Percentiles rank a stretch among this genome's conserved stretches.
These are phyloP conservation scores for Myxozyma monticola DNA, from an alignment of 805 yeast species.

Conservation along the genomic window DNA sequence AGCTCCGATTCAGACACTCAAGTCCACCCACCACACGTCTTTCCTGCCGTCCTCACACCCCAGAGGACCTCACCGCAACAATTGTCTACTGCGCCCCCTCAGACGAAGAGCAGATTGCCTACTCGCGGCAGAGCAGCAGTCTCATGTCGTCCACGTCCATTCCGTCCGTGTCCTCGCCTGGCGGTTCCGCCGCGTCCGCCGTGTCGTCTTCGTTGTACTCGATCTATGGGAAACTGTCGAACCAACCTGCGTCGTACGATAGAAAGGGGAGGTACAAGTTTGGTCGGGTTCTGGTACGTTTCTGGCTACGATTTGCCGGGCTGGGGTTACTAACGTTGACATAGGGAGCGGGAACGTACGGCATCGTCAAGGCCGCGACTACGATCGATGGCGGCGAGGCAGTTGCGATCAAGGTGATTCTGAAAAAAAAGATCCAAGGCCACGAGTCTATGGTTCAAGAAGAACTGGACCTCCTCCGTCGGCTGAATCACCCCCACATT, in stretches of 20 bases:
- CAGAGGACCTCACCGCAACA: no score
- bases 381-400: conserved; percentile 54
- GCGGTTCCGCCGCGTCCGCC: not conserved
- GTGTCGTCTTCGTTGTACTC: conserved; percentile 16
- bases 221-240: conserved; percentile 25
- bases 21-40: no score
- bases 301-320: not conserved
- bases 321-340: not conserved
- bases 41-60: no score
- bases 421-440: conserved; percentile 80
- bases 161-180: no score
- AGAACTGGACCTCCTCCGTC: conserved; percentile 69
- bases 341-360: conserved; percentile 89
- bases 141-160: no score
- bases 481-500: conserved; percentile 77
- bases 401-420: conserved; percentile 86
- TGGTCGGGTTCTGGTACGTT: conserved; percentile 23
- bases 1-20: no score
- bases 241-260: conserved; percentile 28
- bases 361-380: conserved; percentile 81
- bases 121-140: no score
- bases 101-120: no score
- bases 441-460: conserved; percentile 75
- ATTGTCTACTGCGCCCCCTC: no score
- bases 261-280: conserved; percentile 19